phyloP scores from a whole-genome alignment of 768 basidiomycete species.

The Russula foetens region DNA sequence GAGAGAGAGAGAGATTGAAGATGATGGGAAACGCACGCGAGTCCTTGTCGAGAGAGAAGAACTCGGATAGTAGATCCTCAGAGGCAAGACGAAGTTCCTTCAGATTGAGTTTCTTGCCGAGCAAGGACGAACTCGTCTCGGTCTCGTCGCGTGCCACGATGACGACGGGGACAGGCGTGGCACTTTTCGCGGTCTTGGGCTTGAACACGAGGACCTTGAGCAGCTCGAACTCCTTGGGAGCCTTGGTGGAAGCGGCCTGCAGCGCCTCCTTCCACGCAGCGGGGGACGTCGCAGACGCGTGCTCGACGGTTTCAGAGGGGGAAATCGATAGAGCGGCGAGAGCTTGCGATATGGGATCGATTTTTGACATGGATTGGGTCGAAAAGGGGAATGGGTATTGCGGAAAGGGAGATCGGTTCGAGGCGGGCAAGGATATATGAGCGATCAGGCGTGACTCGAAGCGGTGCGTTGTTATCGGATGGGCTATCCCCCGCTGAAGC shows the following conservation, averaged over 20 bases:
- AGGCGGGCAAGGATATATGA: neutral
- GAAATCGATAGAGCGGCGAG: constrained; percentile 49
- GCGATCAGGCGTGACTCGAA: constrained; percentile 19
- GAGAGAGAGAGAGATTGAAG: no score
- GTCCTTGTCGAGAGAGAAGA: constrained; percentile 80
- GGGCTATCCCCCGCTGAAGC: neutral
- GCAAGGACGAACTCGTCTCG: constrained; percentile 68
- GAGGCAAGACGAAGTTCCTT: constrained; percentile 85
- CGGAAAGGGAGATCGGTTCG: neutral
- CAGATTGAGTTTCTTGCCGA: constrained; percentile 72
- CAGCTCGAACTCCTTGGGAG: constrained; percentile 57
- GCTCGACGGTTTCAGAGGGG: constrained; percentile 44
- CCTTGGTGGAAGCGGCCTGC: constrained; percentile 38
- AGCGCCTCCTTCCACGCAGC: constrained; percentile 72
- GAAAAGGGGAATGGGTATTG: constrained; percentile 6
- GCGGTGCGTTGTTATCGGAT: constrained; percentile 19
- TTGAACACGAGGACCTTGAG: constrained; percentile 92
- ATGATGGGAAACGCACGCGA: constrained; percentile 49
- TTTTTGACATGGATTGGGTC: constrained; percentile 28
- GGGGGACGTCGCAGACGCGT: constrained; percentile 59
- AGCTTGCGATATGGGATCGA: constrained; percentile 31
- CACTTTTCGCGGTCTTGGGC: constrained; percentile 90
- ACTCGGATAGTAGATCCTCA: constrained; percentile 78
- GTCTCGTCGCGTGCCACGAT: constrained; percentile 80
- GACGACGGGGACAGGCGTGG: constrained; percentile 75